Base-by-base conservation (phyloP, 768 basidiomycete genomes). In the Boletus tylopilopsis region DNA sequence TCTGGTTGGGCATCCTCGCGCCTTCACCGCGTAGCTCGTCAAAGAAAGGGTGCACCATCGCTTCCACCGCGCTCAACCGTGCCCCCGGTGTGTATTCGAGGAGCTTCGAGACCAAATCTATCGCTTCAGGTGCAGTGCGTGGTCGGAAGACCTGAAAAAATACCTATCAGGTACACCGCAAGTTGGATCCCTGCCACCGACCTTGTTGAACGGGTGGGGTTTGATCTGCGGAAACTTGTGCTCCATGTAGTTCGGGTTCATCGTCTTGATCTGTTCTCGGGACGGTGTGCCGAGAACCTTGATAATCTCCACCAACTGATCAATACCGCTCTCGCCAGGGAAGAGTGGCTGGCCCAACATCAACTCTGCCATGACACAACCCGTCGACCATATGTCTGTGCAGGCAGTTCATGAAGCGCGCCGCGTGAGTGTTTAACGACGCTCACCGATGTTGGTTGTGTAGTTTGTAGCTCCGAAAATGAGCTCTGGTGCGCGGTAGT, bases 201-300 rank as follows among this genome's bases (percentile, higher is more conserved):
- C 92, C 84, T 98, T 98, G 66, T 87, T 88, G 77, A 98, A 98
- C 0, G 94, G 94, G 66, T 98, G 95, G n/a, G 94, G 93, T 68
- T 95, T 94, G 77, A 99, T 99, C 72, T 98, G 95, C 2, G 96
- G 96, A 77, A 99, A 99, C 73, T 98, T 97, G 82, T 99, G 96
- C 68, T 99, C 96, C 96, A 98, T 98, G 73, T 99, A 99, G 75
- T 99, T 99, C 47, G 96, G 96, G 72, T 99, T 99, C 96, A 99
- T 99, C 59, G 96, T 98, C 85, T 99, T 98, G 81, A 99, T 99
- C 71, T 99, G 96, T 67, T 98, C 96, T 59, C 95, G 78, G 51
- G 96, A 94, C 3, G 96, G 96, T 19, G 96, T 99, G 15, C 96
- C 96, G 46, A 99, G 82, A 37, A 99, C 94, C 71, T 99, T 99